These are phyloP conservation scores for Colletotrichum tabaci DNA, from an alignment of 2,329 filamentous ascomycete genomes.

Conservation along the genomic window DNA sequence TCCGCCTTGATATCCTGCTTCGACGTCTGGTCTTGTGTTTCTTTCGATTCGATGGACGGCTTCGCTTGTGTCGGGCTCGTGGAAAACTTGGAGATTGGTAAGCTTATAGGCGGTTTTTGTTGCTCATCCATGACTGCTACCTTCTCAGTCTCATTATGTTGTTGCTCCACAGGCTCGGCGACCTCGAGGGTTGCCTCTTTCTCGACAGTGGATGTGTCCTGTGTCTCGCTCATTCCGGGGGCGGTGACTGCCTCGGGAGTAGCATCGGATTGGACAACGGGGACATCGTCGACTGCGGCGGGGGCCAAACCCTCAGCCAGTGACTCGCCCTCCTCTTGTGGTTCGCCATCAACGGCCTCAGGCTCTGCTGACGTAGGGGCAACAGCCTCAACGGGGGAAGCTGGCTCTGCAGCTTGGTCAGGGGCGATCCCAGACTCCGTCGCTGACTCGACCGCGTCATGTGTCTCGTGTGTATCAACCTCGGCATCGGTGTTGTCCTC, in stretches of 20 bases:
- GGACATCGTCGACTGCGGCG: neutral
- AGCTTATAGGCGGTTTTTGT: conserved; percentile 25
- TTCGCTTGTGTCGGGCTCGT: conserved; percentile 32
- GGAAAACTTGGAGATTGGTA: conserved; percentile 42
- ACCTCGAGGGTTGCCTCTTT: neutral
- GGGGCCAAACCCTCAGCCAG: neutral
- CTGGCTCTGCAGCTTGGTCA: neutral
- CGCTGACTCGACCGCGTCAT: conserved; percentile 40
- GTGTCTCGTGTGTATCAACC: conserved; percentile 34
- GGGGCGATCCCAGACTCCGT: conserved; percentile 11
- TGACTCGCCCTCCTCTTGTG: conserved; percentile 43
- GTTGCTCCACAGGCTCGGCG: conserved; percentile 17
- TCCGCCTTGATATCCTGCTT: neutral
- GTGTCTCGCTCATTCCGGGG: neutral
- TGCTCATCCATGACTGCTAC: conserved; percentile 22
- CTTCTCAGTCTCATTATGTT: conserved; percentile 20
- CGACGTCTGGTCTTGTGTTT: conserved; percentile 11
- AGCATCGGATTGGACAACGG: neutral
- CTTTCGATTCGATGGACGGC: conserved; percentile 17
- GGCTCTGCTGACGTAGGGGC: neutral
- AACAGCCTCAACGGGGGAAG: neutral
- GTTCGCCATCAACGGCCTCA: conserved; percentile 23
- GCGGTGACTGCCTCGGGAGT: neutral
- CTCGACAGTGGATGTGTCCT: neutral
- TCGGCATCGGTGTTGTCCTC: conserved; percentile 40